A percentile compares a stretch with the other conserved stretches of the same genome.
Evolutionary conservation across 495 filamentous ascomycete genomes (phyloP).

Genomic region (Penicillium goetzii): DNA sequence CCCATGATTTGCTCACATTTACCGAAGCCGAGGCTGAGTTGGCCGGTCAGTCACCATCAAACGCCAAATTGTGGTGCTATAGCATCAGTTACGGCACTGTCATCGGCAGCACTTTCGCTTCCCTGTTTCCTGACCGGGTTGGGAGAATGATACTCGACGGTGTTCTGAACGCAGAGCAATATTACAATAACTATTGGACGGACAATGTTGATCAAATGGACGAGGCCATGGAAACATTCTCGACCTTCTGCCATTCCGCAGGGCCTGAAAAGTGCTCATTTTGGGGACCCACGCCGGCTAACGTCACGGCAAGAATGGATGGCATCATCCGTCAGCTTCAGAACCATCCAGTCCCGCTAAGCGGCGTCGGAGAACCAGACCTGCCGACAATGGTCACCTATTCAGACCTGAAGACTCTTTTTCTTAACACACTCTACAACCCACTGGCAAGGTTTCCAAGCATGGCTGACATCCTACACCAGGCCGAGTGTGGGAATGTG

Average conservation of each 20-base stretch:
- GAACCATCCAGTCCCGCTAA: neutral
- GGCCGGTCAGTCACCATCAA: constrained; percentile 18
- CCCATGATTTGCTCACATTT: neutral
- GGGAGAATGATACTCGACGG: constrained; percentile 49
- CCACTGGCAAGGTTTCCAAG: neutral
- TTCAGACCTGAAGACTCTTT: neutral
- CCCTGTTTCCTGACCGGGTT: constrained; percentile 51
- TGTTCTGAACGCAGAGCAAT: constrained; percentile 48
- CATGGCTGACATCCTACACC: constrained; percentile 1
- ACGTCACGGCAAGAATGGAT: neutral
- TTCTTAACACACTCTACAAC: neutral
- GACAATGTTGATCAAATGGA: constrained; percentile 2
- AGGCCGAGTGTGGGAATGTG: neutral
- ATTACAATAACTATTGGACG: neutral
- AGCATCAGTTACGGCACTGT: constrained; percentile 65
- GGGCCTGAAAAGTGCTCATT: constrained; percentile 41
- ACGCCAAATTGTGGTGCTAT: constrained; percentile 55
- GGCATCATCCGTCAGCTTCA: neutral
- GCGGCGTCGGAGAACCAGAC: neutral
- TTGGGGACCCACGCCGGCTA: constrained; percentile 37
- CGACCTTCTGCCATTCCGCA: constrained; percentile 44
- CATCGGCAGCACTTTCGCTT: constrained; percentile 56
- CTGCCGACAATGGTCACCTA: constrained; percentile 1
- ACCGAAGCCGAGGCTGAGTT: neutral
- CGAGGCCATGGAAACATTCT: constrained; percentile 39